Evolutionary conservation across 495 filamentous ascomycete genomes (phyloP), one percentile per base, ranked within the genome.

Genomic region (Neurospora sp.): DNA sequence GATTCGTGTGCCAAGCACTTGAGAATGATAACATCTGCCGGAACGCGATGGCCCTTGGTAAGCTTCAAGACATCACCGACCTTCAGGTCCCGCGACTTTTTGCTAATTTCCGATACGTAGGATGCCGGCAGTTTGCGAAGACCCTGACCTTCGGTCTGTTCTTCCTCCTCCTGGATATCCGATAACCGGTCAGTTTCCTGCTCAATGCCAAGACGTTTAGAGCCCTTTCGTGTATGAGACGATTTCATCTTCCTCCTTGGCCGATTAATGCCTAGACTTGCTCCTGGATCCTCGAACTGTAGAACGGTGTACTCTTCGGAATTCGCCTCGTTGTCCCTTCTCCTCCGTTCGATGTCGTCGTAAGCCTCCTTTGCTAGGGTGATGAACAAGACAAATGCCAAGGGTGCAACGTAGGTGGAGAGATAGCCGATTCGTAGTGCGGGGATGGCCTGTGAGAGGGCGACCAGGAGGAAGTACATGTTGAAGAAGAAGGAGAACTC

Each of bases 401-500:
- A 82, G 15, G 96, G 96, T 19, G 92, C 94, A 78, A 98, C 91
- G 77, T 98, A 99, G 3, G 96, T 97, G 15, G 92, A 93, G 74
- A 98, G 88, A 79, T 97, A 98, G 62, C 96, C 96, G 77, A 99
- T 97, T 39, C 93, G 88, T 48, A 99, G 81, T 9, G 92, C 86
- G 19, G 94, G 94, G 72, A 99, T 92, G 45, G 92, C 90, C 82
- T 99, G 96, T 17, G 94, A 97, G 54, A 98, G 82, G 9, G 96
- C 96, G 5, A 99, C 96, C 7, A 98, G 87, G 9, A 99, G 87
- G 81, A 98, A 99, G 78, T 99, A 99, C 78, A 98, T 90, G 85
- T 99, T 99, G 87, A 98, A 97, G 83, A 99, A 99, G 84, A 98
- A 98, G 66, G 94, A 97, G 79, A 99, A 99, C 77, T 99, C 96